Evolutionary conservation across 495 filamentous ascomycete species (phyloP).

Genomic region (Amphirosellinia nigrospora): DNA sequence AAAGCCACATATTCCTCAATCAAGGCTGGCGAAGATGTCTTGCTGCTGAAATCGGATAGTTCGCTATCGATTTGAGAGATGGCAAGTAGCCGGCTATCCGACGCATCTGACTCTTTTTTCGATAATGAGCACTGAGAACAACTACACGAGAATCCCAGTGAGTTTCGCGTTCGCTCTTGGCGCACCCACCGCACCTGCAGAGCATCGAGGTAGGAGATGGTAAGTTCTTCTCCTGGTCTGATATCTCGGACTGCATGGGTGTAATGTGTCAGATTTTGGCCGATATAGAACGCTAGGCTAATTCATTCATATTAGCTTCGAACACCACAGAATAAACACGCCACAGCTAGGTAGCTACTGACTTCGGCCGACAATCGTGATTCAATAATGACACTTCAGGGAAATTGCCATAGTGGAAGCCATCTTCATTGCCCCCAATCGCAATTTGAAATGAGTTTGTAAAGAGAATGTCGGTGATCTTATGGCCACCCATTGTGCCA

Average conservation of each 20-base stretch:
- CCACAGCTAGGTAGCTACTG: not conserved
- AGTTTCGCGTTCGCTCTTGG: slow-evolving; percentile 12
- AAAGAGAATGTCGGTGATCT: slow-evolving; percentile 37
- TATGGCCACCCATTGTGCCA: slow-evolving; percentile 25
- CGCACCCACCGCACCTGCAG: slow-evolving; percentile 33
- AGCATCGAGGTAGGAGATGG: slow-evolving; percentile 40
- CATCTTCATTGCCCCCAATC: slow-evolving; percentile 30
- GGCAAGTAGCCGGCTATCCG: slow-evolving; percentile 36
- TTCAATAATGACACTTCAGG: slow-evolving; percentile 36
- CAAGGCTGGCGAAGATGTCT: slow-evolving; percentile 32
- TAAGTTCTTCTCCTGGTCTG: slow-evolving; percentile 42
- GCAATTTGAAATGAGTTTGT: slow-evolving; percentile 43
- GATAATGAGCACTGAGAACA: slow-evolving; percentile 14
- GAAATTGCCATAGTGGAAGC: slow-evolving; percentile 42
- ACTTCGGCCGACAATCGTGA: slow-evolving; percentile 45
- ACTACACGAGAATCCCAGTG: slow-evolving; percentile 20
- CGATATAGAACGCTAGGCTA: slow-evolving; percentile 43
- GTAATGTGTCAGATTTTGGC: slow-evolving; percentile 32
- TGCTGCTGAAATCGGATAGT: slow-evolving; percentile 40
- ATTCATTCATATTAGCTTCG: not conserved
- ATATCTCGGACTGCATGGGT: slow-evolving; percentile 39
- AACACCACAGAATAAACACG: not conserved
- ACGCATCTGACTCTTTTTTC: slow-evolving; percentile 25
- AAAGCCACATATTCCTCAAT: slow-evolving; percentile 41
- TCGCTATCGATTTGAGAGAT: slow-evolving; percentile 34